A percentile compares a stretch with the other conserved stretches of the same genome.
Conservation (phyloP, 192 early-diverging fungal genomes). For the Mortierella claussenii region DNA sequence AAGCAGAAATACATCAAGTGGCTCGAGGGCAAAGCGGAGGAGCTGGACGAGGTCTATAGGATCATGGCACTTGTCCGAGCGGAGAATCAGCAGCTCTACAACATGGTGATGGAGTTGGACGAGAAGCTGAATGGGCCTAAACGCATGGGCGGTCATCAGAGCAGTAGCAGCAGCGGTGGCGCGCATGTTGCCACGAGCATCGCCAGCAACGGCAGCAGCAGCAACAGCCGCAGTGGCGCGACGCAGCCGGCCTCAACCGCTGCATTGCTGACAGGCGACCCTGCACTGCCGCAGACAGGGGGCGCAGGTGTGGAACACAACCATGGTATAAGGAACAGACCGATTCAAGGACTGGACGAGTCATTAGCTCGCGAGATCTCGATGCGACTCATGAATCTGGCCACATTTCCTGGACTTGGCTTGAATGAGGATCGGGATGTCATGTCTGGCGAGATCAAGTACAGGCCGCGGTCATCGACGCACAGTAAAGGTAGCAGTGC, state of each 20-base stretch:
- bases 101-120: conserved; percentile 23
- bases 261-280: neutral
- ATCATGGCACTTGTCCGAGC: conserved; percentile 36
- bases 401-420: conserved; percentile 9
- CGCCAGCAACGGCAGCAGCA: neutral
- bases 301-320: neutral
- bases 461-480: conserved; percentile 2
- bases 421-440: conserved; percentile 1
- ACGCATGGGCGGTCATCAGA: neutral
- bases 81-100: conserved; percentile 35
- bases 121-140: neutral
- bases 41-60: conserved; percentile 59
- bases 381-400: conserved; percentile 26
- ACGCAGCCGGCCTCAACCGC: neutral
- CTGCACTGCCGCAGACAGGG: neutral
- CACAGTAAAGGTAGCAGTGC: conserved; percentile 4
- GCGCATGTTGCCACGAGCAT: neutral
- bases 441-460: neutral
- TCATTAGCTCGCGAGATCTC: conserved; percentile 28
- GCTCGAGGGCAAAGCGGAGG: conserved; percentile 79
- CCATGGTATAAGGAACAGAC: neutral
- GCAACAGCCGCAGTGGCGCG: neutral
- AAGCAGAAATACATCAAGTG: conserved; percentile 83
- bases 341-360: neutral
- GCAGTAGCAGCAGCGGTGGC: neutral